These are phyloP conservation scores for Roridomyces roridus DNA, from an alignment of 768 basidiomycete species.

Conservation along the genomic window DNA sequence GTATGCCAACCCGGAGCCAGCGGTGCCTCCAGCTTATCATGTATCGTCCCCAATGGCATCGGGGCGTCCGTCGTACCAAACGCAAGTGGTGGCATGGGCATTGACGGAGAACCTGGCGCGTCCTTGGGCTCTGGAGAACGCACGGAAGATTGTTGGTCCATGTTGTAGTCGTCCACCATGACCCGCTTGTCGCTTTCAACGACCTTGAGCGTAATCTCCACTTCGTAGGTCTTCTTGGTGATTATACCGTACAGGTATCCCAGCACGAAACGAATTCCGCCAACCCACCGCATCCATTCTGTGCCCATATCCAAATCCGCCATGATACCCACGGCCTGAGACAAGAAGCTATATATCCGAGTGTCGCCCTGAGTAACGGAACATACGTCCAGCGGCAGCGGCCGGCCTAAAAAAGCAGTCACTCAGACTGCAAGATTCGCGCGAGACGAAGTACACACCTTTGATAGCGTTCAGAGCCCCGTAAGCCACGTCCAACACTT, in stretches of 20 bases:
- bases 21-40: constrained; percentile 11
- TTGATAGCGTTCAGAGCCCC: constrained; percentile 65
- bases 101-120: neutral
- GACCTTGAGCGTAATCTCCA: constrained; percentile 56
- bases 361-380: constrained; percentile 56
- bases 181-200: constrained; percentile 53
- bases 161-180: constrained; percentile 47
- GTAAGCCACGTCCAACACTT: constrained; percentile 53
- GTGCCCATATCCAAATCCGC: constrained; percentile 67
- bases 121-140: neutral
- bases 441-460: constrained; percentile 42
- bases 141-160: constrained; percentile 16
- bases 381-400: constrained; percentile 61
- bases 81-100: constrained; percentile 30
- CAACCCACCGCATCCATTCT: constrained; percentile 59
- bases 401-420: constrained; percentile 42
- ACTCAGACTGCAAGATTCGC: neutral
- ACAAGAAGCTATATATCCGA: constrained; percentile 57
- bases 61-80: constrained; percentile 13
- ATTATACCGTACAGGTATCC: constrained; percentile 34
- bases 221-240: constrained; percentile 45
- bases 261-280: constrained; percentile 33
- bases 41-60: constrained; percentile 16
- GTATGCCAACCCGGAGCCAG: constrained; percentile 47
- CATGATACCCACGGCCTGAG: constrained; percentile 64